Evolutionary conservation across 495 filamentous ascomycete genomes (phyloP).

Genomic region (Aspergillus cavernicola): DNA sequence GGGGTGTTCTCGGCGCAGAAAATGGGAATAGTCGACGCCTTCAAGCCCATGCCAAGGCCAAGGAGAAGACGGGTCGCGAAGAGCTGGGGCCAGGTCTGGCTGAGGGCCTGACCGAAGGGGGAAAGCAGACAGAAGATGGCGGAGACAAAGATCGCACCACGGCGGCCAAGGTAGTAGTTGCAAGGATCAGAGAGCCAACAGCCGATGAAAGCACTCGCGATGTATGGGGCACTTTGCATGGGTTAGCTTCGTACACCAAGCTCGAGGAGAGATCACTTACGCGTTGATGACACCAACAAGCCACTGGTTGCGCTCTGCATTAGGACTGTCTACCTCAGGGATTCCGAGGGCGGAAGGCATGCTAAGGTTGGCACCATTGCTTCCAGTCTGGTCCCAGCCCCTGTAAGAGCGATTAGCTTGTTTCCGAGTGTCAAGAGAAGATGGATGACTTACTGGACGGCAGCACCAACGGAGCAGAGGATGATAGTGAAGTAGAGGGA

Average conservation of each 20-base stretch:
- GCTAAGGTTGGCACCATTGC: conserved; percentile 63
- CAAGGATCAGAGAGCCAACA: conserved; percentile 60
- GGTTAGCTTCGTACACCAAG: conserved; percentile 12
- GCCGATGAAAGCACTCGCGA: conserved; percentile 42
- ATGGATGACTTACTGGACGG: conserved; percentile 51
- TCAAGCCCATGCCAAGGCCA: conserved; percentile 66
- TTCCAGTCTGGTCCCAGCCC: conserved; percentile 72
- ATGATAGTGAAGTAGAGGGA: conserved; percentile 67
- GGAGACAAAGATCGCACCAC: conserved; percentile 58
- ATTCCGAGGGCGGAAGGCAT: conserved; percentile 60
- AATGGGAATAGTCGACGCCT: conserved; percentile 59
- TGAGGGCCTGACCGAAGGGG: conserved; percentile 53
- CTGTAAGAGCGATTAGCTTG: conserved; percentile 15
- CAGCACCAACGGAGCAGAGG: conserved; percentile 67
- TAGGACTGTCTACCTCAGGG: conserved; percentile 26
- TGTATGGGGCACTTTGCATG: conserved; percentile 29
- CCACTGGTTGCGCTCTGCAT: conserved; percentile 48
- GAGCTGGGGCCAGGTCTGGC: conserved; percentile 57
- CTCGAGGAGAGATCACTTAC: conserved; percentile 20
- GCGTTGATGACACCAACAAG: conserved; percentile 62
- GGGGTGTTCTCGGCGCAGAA: conserved; percentile 76
- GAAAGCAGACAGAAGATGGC: conserved; percentile 57
- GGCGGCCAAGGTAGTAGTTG: conserved; percentile 53
- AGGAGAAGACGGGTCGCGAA: conserved; percentile 55
- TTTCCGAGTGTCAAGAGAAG: neutral